phyloP scores from a whole-genome alignment of 2,329 filamentous ascomycete genomes.

The Alternaria incomplexa region DNA sequence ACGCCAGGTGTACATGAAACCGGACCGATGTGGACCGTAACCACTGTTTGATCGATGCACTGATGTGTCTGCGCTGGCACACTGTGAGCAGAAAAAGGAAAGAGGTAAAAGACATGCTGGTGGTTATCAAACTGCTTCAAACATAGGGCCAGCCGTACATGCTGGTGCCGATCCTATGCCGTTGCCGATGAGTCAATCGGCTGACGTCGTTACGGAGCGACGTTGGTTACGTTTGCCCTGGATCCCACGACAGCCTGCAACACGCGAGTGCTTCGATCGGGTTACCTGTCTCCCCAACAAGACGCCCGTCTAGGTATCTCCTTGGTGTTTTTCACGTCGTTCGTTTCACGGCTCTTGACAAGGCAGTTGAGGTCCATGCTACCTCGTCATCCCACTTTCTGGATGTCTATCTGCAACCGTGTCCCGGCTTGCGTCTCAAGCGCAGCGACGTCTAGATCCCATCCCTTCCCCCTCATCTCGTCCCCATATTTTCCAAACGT shows the following conservation, averaged over 20 bases:
- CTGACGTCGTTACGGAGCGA: slow-evolving; percentile 3
- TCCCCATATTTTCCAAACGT: slow-evolving; percentile 56
- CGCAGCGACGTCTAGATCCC: slow-evolving; percentile 69
- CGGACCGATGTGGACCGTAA: slow-evolving; percentile 21
- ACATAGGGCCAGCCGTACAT: slow-evolving; percentile 7
- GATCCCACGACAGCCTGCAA: slow-evolving; percentile 5
- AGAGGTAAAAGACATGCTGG: slow-evolving; percentile 1
- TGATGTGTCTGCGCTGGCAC: neutral
- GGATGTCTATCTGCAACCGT: slow-evolving; percentile 28
- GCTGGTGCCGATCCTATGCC: slow-evolving; percentile 9
- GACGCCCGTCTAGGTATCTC: neutral
- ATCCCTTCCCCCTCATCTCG: slow-evolving; percentile 60
- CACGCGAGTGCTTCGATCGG: slow-evolving; percentile 8
- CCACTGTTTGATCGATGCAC: slow-evolving; percentile 6
- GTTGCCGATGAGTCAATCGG: slow-evolving; percentile 3
- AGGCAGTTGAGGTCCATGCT: neutral
- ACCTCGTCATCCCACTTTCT: slow-evolving; percentile 1
- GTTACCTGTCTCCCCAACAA: slow-evolving; percentile 3
- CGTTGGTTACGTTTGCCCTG: slow-evolving; percentile 6
- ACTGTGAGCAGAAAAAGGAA: neutral
- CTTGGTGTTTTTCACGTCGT: slow-evolving; percentile 1
- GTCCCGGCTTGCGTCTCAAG: slow-evolving; percentile 69
- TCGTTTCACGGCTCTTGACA: slow-evolving; percentile 9
- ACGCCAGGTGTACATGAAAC: slow-evolving; percentile 24
- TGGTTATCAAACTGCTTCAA: slow-evolving; percentile 12